A percentile compares a stretch with the other conserved stretches of the same genome.
These are phyloP conservation scores for Elongisporangium undulatum DNA, from an alignment of 352 stramenopile species.

Conservation along the genomic window DNA sequence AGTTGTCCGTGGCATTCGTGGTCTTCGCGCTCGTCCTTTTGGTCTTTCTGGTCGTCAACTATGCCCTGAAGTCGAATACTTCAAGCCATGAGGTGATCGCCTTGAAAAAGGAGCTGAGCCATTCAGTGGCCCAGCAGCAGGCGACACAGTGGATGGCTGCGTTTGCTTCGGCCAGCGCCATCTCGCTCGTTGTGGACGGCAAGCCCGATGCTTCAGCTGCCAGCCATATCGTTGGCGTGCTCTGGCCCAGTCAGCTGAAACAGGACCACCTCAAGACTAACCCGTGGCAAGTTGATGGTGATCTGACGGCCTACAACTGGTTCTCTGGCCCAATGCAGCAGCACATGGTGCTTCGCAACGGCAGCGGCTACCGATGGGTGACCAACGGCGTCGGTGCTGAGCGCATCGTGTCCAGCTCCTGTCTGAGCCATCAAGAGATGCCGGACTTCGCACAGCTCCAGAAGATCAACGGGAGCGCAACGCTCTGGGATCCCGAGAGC, in stretches of 20 bases:
- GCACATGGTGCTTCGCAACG: conserved; percentile 14
- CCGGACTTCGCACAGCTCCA: background rate
- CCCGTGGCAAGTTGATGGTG: background rate
- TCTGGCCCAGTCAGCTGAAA: background rate
- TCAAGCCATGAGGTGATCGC: background rate
- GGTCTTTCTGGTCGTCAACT: background rate
- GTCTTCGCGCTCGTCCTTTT: background rate
- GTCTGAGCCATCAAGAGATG: background rate
- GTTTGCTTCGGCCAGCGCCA: background rate
- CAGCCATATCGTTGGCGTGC: background rate
- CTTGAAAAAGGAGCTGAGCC: background rate
- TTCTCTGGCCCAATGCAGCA: conserved; percentile 1
- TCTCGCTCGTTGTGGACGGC: background rate
- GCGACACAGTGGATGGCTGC: background rate
- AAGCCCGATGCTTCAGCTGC: background rate
- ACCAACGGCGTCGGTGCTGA: background rate
- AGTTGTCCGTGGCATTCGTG: background rate
- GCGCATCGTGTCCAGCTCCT: background rate
- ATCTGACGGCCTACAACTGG: background rate
- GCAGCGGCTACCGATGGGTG: conserved; percentile 21
- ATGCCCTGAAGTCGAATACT: background rate
- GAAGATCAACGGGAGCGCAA: background rate
- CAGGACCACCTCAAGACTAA: background rate
- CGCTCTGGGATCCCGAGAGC: background rate
- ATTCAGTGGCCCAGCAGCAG: background rate